Evolutionary conservation across 148 eudicot species (phyloP).

Genomic region (Nyssa sinensis): DNA sequence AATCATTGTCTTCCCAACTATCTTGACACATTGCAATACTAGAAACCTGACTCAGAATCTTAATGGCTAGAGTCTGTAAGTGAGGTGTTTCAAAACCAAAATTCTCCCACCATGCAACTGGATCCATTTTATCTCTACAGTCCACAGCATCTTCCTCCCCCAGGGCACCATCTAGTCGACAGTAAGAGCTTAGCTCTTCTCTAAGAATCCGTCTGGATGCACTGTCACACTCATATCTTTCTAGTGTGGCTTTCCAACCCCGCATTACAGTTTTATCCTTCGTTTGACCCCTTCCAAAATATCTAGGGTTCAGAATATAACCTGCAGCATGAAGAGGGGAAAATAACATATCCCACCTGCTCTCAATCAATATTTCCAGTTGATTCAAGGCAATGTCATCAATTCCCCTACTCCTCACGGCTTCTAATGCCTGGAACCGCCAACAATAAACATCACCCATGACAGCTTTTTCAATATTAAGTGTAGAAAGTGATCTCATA

Average conservation of each 20-base stretch:
- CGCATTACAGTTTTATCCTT: conserved; percentile 44
- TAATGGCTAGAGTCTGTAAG: conserved; percentile 43
- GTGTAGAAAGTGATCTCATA: conserved; percentile 31
- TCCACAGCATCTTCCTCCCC: conserved; percentile 56
- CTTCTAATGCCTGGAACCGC: conserved; percentile 47
- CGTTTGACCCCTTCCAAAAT: conserved; percentile 49
- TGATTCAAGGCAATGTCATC: conserved; percentile 41
- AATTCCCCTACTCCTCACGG: conserved; percentile 34
- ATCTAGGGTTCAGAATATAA: conserved; percentile 40
- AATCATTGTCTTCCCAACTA: conserved; percentile 27
- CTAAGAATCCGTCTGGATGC: too few species aligned
- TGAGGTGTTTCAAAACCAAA: conserved; percentile 50
- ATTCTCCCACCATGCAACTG: conserved; percentile 55
- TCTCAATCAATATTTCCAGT: conserved; percentile 42
- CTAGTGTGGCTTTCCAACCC: conserved; percentile 47
- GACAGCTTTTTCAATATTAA: conserved; percentile 38
- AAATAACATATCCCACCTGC: conserved; percentile 41
- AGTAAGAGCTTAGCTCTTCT: conserved; percentile 43
- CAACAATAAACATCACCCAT: conserved; percentile 47
- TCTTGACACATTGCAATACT: conserved; percentile 37
- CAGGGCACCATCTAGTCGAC: conserved; percentile 39
- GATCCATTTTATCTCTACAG: conserved; percentile 60
- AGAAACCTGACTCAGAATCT: conserved; percentile 41
- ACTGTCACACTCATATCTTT: conserved; percentile 39
- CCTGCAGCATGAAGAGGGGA: conserved; percentile 57